Base-by-base conservation (phyloP, 805 yeast species). In the Barnettozyma sp. region DNA sequence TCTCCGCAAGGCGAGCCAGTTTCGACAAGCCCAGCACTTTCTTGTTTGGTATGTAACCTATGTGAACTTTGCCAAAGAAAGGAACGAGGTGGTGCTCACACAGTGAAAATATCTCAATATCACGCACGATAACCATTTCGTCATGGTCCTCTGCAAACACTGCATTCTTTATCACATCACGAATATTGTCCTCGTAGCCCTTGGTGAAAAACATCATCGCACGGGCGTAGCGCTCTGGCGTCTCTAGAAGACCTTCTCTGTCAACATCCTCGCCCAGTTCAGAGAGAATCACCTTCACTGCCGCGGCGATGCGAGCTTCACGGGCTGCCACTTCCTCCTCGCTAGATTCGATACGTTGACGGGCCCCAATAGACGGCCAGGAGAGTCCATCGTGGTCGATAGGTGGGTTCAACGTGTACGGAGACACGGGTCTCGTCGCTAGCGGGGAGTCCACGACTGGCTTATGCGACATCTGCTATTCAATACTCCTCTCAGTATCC, bases 41-140 rank as follows among this genome's bases (percentile, higher is more conserved):
- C 53, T 85, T 85, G 59, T 86, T 84, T 42, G 98, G 98, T 46
- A 92, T 88, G 63, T 92, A 92, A n/a, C 94, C 98, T 46, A 92
- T 92, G 55, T 90, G 97, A 36, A 90, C 94, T 54, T 90, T 92
- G 39, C 99, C 99, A 51, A 78, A 84, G 58, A 92, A 92, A 16
- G 99, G 99, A 19, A 94, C 99, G 51, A 92, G 65, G 62, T 92
- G 99, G 59, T 92, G 99, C 62, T 92, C 99, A 62, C 99, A 92
- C 36, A 92, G 67, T 4, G 96, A 85, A 58, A 79, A 83, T 36
- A 92, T 75, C 49, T 86, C 95, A 39, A 92, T 92, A 59, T 92
- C 97, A 54, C 90, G 73, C 18, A 92, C 98, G 45, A 92, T 88
- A 32, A 92, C 97, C 97, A 92, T 92, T 56, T 92, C 99, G 58